Conservation (phyloP, 2,329 filamentous ascomycete species). For the Colletotrichum shisoi region DNA sequence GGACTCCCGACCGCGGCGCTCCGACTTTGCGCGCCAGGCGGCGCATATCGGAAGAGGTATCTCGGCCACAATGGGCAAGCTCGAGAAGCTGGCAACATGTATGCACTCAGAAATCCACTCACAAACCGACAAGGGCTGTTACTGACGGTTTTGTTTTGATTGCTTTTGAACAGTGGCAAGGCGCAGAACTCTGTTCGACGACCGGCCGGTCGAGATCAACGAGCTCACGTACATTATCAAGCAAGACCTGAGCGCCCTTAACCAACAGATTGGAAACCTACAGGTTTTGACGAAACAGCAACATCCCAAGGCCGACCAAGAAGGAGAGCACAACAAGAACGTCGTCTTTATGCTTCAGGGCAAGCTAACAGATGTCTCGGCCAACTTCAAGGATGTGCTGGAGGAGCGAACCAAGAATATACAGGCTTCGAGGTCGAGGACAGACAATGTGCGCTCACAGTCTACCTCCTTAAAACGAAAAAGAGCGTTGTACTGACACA, state of each 20-base stretch:
- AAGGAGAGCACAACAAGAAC: conserved; percentile 97
- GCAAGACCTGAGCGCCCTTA: conserved; percentile 85
- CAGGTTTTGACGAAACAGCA: conserved; percentile 79
- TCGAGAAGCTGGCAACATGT: conserved; percentile 90
- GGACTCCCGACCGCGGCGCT: conserved; percentile 67
- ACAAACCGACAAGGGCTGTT: neutral
- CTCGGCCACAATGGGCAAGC: conserved; percentile 88
- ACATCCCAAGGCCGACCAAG: conserved; percentile 77
- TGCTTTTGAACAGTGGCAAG: conserved; percentile 72
- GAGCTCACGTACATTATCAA: conserved; percentile 95
- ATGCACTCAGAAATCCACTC: conserved; percentile 46
- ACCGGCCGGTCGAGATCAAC: conserved; percentile 92
- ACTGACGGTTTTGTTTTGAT: conserved; percentile 9
- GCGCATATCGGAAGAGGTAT: conserved; percentile 93
- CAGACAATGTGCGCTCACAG: conserved; percentile 69
- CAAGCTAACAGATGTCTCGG: conserved; percentile 85
- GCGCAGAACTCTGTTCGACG: conserved; percentile 95
- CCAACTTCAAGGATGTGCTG: conserved; percentile 96
- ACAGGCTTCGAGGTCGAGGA: conserved; percentile 87
- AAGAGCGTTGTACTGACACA: conserved; percentile 2
- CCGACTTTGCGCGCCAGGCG: conserved; percentile 91
- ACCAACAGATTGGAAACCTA: conserved; percentile 86
- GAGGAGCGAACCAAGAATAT: conserved; percentile 98
- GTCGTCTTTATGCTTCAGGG: conserved; percentile 91
- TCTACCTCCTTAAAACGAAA: too few species aligned